phyloP scores from a whole-genome alignment of 345 rosid species.

The Camelina sativa region DNA sequence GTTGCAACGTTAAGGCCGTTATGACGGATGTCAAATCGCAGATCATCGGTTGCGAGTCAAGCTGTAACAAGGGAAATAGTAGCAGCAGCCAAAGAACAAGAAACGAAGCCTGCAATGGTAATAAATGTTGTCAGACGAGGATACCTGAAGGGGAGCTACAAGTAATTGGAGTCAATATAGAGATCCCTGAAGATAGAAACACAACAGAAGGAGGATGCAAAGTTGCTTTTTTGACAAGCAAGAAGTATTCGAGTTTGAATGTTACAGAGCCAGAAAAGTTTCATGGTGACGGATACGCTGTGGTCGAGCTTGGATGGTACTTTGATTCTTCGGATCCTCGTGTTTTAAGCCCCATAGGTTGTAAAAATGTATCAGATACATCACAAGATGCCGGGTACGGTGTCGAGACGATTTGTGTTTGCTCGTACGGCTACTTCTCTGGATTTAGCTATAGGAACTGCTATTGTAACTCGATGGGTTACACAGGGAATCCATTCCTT shows the following conservation, averaged over 20 bases:
- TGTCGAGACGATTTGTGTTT: background rate
- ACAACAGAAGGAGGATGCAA: conserved; percentile 27
- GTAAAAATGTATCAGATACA: conserved; percentile 20
- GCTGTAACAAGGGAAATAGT: conserved; percentile 35
- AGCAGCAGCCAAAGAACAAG: conserved; percentile 13
- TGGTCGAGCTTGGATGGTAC: conserved; percentile 43
- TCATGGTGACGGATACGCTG: conserved; percentile 22
- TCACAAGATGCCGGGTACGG: background rate
- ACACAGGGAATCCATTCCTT: conserved; percentile 40
- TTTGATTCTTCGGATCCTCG: conserved; percentile 34
- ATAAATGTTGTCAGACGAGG: conserved; percentile 55
- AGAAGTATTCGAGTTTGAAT: conserved; percentile 32
- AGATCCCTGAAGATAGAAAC: background rate
- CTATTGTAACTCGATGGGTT: conserved; percentile 33
- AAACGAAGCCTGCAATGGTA: conserved; percentile 45
- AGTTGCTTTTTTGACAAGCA: conserved; percentile 44
- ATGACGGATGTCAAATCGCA: conserved; percentile 17
- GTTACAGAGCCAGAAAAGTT: conserved; percentile 36
- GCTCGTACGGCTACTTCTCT: conserved; percentile 36
- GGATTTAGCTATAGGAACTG: conserved; percentile 36
- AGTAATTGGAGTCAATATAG: conserved; percentile 26
- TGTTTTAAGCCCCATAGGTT: background rate
- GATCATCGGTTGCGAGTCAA: conserved; percentile 49
- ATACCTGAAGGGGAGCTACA: conserved; percentile 40
- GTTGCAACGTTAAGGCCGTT: conserved; percentile 43